phyloP scores from a whole-genome alignment of 208 protist genomes.

The Trypanosoma congolense region DNA sequence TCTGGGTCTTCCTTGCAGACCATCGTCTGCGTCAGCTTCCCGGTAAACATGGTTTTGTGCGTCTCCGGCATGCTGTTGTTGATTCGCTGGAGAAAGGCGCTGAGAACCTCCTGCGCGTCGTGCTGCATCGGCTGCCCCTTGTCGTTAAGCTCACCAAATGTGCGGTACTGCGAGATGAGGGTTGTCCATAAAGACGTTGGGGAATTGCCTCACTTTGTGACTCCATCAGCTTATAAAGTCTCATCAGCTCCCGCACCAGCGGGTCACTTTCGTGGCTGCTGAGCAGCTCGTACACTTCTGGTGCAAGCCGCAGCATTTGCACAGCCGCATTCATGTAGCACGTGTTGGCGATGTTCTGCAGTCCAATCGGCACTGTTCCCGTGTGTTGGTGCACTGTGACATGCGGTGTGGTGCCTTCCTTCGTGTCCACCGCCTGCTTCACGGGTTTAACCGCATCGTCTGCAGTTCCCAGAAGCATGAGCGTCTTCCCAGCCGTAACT shows the following conservation, averaged over 20 bases:
- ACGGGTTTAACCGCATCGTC: conserved; percentile 25
- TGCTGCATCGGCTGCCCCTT: conserved; percentile 76
- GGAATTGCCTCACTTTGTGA: conserved; percentile 23
- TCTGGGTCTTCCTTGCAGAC: conserved; percentile 49
- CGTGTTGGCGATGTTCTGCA: conserved; percentile 83
- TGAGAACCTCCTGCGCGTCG: conserved; percentile 78
- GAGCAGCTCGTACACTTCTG: conserved; percentile 52
- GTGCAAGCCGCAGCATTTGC: conserved; percentile 76
- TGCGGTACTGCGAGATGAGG: conserved; percentile 40
- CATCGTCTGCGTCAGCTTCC: conserved; percentile 40
- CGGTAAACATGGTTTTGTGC: conserved; percentile 45
- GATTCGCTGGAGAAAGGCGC: conserved; percentile 41
- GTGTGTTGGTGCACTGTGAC: conserved; percentile 13
- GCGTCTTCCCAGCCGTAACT: conserved; percentile 44
- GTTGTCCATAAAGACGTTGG: conserved; percentile 51
- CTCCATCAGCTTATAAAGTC: conserved; percentile 45
- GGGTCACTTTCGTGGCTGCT: conserved; percentile 28
- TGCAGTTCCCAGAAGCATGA: conserved; percentile 77
- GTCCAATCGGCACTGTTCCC: conserved; percentile 30
- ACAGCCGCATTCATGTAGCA: conserved; percentile 88
- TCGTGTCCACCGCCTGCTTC: conserved; percentile 7
- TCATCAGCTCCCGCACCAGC: conserved; percentile 29
- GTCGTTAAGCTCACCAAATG: conserved; percentile 64
- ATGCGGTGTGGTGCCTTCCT: conserved; percentile 15
- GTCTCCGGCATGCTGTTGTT: conserved; percentile 25